A percentile compares a stretch with the other conserved stretches of the same genome.
Conservation (phyloP, 345 rosid species). For the Xanthoceras sorbifolium region DNA sequence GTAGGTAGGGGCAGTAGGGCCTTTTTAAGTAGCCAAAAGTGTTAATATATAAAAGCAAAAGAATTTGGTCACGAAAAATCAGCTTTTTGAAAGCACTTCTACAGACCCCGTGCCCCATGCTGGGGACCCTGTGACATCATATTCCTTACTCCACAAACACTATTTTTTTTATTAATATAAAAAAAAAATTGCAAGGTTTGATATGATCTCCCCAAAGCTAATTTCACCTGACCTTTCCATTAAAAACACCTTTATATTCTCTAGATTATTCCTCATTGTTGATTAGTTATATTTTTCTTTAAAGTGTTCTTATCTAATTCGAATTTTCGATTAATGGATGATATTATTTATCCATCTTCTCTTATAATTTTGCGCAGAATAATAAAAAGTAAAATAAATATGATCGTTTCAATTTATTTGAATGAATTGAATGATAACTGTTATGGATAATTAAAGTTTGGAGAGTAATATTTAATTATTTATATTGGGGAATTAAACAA, state of each 20-base stretch:
- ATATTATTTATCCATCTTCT: too few relatives aligned
- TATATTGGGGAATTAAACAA: constrained; percentile 9
- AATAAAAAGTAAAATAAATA: too few relatives aligned
- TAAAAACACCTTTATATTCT: not conserved
- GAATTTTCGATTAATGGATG: not conserved
- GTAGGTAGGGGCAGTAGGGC: constrained; percentile 6
- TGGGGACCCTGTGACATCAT: constrained; percentile 28
- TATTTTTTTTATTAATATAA: not conserved
- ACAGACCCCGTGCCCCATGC: constrained; percentile 31
- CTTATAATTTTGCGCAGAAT: too few relatives aligned
- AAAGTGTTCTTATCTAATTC: not conserved
- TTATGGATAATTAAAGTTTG: too few relatives aligned
- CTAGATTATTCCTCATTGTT: not conserved
- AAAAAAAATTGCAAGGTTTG: not conserved
- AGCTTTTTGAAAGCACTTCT: constrained; percentile 47
- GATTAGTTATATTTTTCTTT: too few relatives aligned
- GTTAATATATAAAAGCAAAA: not conserved
- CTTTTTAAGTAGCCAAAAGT: constrained; percentile 15
- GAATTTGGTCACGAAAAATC: constrained; percentile 24
- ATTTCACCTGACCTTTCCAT: not conserved
- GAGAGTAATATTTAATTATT: not conserved
- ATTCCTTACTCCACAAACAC: constrained; percentile 19
- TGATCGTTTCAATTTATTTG: too few relatives aligned
- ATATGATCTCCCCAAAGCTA: not conserved
- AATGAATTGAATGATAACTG: too few relatives aligned